A percentile compares a stretch with the other conserved stretches of the same genome.
Evolutionary conservation across 805 yeast genomes (phyloP).

Genomic region (Debaryomyces hansenii): DNA sequence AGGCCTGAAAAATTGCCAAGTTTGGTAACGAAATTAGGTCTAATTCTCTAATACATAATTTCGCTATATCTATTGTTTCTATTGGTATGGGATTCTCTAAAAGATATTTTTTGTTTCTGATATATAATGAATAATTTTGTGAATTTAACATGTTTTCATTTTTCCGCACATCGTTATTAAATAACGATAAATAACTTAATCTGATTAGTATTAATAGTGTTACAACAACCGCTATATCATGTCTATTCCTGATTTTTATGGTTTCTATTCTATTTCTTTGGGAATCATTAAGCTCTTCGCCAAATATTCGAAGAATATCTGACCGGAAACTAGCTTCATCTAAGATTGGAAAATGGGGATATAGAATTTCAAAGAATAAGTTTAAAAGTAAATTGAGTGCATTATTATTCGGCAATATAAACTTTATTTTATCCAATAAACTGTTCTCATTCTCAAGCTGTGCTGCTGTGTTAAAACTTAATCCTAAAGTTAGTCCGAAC

Average conservation of each 20-base stretch:
- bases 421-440: background rate
- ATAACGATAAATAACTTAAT: slow-evolving; percentile 24
- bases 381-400: background rate
- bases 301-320: background rate
- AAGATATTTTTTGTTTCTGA: background rate
- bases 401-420: background rate
- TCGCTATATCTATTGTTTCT: slow-evolving; percentile 38
- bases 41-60: slow-evolving; percentile 43
- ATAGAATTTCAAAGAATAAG: background rate
- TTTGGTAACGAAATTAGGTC: slow-evolving; percentile 18
- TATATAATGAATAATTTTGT: background rate
- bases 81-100: background rate
- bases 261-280: background rate
- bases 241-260: slow-evolving; percentile 17
- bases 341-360: slow-evolving; percentile 2
- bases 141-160: background rate
- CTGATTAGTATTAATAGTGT: slow-evolving; percentile 25
- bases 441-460: background rate
- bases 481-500: slow-evolving; percentile 1
- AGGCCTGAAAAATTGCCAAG: slow-evolving; percentile 52
- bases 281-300: background rate
- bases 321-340: background rate
- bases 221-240: slow-evolving; percentile 24
- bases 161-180: slow-evolving; percentile 7
- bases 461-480: background rate